Base-by-base conservation (phyloP, 2,329 filamentous ascomycete species). In the Neofusicoccum kwambonambiense region DNA sequence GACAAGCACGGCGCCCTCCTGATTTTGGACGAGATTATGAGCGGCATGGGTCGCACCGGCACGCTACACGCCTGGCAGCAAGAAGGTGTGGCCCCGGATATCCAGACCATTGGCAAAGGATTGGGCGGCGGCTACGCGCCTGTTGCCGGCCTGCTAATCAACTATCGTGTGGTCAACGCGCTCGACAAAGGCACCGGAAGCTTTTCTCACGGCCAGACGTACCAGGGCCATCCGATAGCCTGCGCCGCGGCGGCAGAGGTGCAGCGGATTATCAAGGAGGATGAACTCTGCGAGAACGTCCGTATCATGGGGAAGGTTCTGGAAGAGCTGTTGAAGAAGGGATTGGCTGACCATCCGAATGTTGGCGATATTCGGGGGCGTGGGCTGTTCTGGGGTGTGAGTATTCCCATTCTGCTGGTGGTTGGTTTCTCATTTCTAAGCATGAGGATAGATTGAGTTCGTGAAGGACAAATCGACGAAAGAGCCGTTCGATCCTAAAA, bases 21-120 rank as follows among this genome's bases (percentile, higher is more conserved):
- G n/a, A 89, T 94, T 51, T 77, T 94, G 0, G 92, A 95, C 70
- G 91, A 94, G 72, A 83, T 92, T 50, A 91, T 93, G 89, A 89
- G 85, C 54, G 88, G 88, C 2, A 84, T 84, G 75, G 87, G 88
- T 1, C 78, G 87, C 1, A 83, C 82, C 0, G 87, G 87, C 0
- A 82, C 78, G 4, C 75, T 89, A 68, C 84, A 90, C 75, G 85
- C 86, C 1, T 90, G 86, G 83, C 81, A 89, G 68, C 80, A 86
- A 54, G 83, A 87, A 34, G 81, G 77, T 0, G 78, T 85, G 4
- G 80, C 81, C 1, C 89, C 89, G 0, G 89, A 91, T 70, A 81
- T 92, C 4, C 83, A 89, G 72, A 86, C 87, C 0, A 77, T 90
- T 9, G 89, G 87, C 0, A 91, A 92, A 72, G 87, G 86, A 0